Evolutionary conservation across 768 basidiomycete genomes (phyloP), one percentile per base, ranked within the genome.

Genomic region (Termitomyces sp.): DNA sequence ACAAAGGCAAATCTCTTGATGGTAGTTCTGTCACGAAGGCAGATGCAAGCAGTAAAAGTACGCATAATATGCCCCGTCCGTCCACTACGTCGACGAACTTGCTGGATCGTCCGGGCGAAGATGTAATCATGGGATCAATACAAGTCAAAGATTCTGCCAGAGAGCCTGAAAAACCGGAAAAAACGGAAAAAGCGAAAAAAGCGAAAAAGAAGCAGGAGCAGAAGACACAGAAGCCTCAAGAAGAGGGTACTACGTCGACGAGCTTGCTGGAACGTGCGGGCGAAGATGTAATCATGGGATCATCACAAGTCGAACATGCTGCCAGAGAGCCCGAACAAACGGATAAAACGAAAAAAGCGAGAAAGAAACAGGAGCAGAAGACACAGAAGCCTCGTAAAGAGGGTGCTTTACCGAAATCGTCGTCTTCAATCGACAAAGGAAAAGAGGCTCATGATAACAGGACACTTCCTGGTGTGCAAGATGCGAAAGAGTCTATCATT

Each of bases 1-100:
- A 64, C 55, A 62, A 58, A 53, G 54, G 35, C 46, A 65, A 53
- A 59, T 35, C 9, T 52, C 8, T 36, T n/a, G 44, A 43, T 13
- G 44, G 13, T 12, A 45, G 42, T 20, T 6, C 42, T 43, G 38
- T 47, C 24, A 12, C 45, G 18, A 40, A 48, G 5, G 40, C 49
- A 50, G 43, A 16, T 57, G n/a, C 10, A 28, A 4, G 36, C 6
- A 54, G 32, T 30, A 30, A 28, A 43, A 48, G 16, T 18, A 24
- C 24, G n/a, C 6, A 10, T 2, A 28, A n/a, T 22, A 53, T 35
- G n/a, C 22, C 48, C 14, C 26, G 12, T 42, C n/a, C 38, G 12
- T 38, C 36, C 10, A 10, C 4, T 20, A 8, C 24, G 2, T 47
- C 28, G 3, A 53, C 22, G 12, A 28, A 22, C 8, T 22, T 46